Base-by-base conservation (phyloP, 2,329 filamentous ascomycete species). In the Diplodia corticola region DNA sequence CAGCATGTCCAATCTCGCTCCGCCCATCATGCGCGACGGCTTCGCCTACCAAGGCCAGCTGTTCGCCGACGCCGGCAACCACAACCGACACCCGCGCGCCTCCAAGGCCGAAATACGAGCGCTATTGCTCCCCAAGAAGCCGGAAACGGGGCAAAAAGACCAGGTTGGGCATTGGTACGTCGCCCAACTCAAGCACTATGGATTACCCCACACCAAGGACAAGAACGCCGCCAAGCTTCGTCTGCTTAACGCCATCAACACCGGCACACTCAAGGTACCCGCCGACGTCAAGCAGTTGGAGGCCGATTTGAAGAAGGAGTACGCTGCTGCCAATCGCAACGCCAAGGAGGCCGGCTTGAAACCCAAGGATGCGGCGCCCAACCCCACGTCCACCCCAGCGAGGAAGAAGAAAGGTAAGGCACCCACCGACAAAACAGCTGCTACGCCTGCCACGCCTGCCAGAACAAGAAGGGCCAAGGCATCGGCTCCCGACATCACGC, bases 141-240 rank as follows among this genome's bases (percentile, higher is more conserved):
- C 10, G 49, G 59, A 20, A 57, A 71, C 70, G 17, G 37, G 20
- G 12, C 57, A 67, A 0, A 80, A 82, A 51, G 84, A 88, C 70
- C 81, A 81, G 50, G 82, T 85, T 0, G 85, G 80, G 1, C 85
- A 88, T 69, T 89, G 84, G 83, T 89, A 86, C 67, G 82, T 86
- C 68, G 86, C 87, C 0, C 86, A 89, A 68, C 80, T 89, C 12
- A 75, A 87, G 4, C 87, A 89, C 74, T 89, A 89, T 75, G 86
- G 85, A 1, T 78, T 89, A 0, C 79, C 78, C 6, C 80, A 81
- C 0, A 86, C 84, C 20, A 86, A 86, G 70, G 80, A 81, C 51
- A 89, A 89, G 75, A 81, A 84, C 24, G 81, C 82, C 0, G 86
- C 86, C 10, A 85, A 86, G 65, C 83, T 87, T 77, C 78, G 86